Base-by-base conservation (phyloP, 805 yeast species). In the Ogataea glucozyma region DNA sequence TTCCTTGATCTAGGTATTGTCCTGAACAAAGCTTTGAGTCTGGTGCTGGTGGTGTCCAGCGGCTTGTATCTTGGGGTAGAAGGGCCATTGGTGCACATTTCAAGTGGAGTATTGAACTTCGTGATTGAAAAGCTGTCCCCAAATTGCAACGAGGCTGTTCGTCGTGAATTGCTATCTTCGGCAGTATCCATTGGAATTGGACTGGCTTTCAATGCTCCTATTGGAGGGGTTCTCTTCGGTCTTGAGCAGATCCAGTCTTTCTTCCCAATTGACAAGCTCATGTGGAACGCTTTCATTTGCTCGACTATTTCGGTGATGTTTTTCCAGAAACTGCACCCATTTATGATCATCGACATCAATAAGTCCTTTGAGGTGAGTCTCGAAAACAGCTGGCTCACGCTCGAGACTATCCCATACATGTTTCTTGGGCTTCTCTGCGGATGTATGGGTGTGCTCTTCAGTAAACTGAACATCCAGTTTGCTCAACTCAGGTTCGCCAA, bases 51-150 rank as follows among this genome's bases (percentile, higher is more conserved):
- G 12, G 82, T 85, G 4, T 81, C 89, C 17, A 77, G 87, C 1
- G 95, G 95, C 0, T 56, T 88, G 2, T 85, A 91, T 87, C 72
- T 85, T 6, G 96, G 96, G 6, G 81, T 80, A 56, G 96, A 88
- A 54, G 96, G 95, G 1, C 96, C 96, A 0, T 61, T 88, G 41
- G 90, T 86, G 19, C 95, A 88, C 61, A 76, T 88, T 4, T 75
- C 91, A 0, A 78, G 86, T 51, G 79, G 86, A 49, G 67, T 80
- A 54, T 64, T 81, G 51, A 61, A 64, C 49, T 27, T 64, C 42
- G 41, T 75, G 7, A 59, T 76, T 34, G 54, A 61, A 14, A 39
- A 54, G 3, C 60, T 68, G 39, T 62, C 69, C 3, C 42, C 51
- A 2, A 58, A 54, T n/a, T 40, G 52, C 17, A 77, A 76, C 47